Percentiles rank a stretch among this genome's conserved stretches.
phyloP scores from a whole-genome alignment of 768 basidiomycete genomes.

The Suillus bovinus region DNA sequence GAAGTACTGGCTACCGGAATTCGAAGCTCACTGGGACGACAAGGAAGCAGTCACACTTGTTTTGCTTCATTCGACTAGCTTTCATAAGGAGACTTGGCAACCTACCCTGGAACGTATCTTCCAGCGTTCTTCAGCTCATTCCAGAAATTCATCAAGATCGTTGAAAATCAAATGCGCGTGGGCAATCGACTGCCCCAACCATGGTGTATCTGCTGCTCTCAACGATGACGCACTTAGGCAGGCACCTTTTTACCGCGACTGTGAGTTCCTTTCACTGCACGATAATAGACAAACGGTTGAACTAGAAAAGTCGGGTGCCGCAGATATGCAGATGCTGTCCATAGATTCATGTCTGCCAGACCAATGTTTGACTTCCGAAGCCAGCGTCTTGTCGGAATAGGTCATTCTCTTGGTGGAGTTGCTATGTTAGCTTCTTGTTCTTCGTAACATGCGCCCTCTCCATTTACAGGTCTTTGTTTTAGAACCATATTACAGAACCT shows the following conservation, averaged over 20 bases:
- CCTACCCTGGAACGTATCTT: slow-evolving; percentile 56
- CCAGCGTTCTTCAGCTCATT: slow-evolving; percentile 15
- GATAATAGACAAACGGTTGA: not conserved
- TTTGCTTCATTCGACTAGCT: slow-evolving; percentile 69
- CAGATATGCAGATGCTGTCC: slow-evolving; percentile 58
- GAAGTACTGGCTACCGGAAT: slow-evolving; percentile 49
- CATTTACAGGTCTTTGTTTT: slow-evolving; percentile 7
- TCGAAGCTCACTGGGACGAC: slow-evolving; percentile 37
- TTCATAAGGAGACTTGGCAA: slow-evolving; percentile 77
- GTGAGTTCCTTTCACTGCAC: slow-evolving; percentile 32
- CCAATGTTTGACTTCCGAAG: slow-evolving; percentile 47
- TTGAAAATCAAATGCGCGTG: slow-evolving; percentile 45
- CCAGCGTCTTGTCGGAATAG: slow-evolving; percentile 60
- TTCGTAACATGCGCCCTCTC: not conserved
- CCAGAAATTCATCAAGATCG: too few relatives aligned
- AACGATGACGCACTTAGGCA: slow-evolving; percentile 49
- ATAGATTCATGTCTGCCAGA: slow-evolving; percentile 53
- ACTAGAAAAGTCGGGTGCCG: slow-evolving; percentile 56
- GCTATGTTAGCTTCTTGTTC: slow-evolving; percentile 47
- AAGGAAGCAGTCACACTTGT: slow-evolving; percentile 55
- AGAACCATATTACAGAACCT: slow-evolving; percentile 58
- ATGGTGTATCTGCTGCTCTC: slow-evolving; percentile 58
- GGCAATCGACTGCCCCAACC: slow-evolving; percentile 73
- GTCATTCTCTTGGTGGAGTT: slow-evolving; percentile 69
- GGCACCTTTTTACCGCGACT: slow-evolving; percentile 46